Conservation (phyloP, 164 flowering plant genomes). For the Echeveria elegans region DNA sequence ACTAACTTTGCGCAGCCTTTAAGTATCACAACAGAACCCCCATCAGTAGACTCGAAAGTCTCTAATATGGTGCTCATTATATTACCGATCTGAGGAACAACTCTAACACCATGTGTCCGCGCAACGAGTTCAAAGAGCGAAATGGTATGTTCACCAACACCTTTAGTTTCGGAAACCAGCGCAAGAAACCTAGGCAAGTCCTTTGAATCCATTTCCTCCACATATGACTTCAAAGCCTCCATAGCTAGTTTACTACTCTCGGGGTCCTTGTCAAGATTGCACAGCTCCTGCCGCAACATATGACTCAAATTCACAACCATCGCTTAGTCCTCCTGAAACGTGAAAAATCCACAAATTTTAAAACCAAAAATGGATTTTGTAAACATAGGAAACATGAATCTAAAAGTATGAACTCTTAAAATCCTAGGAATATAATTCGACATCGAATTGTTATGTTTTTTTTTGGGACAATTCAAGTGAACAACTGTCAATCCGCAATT, state of each 20-base stretch:
- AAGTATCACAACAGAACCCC: conserved; percentile 76
- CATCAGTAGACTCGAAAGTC: conserved; percentile 71
- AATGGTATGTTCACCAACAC: conserved; percentile 63
- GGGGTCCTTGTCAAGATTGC: conserved; percentile 83
- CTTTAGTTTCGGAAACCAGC: conserved; percentile 73
- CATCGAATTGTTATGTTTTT: too few species aligned
- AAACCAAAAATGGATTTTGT: neutral
- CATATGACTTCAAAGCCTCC: conserved; percentile 74
- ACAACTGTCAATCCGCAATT: too few species aligned
- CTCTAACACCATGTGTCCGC: conserved; percentile 66
- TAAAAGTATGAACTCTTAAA: neutral
- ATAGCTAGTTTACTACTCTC: conserved; percentile 82
- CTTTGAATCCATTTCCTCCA: conserved; percentile 72
- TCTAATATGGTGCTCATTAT: conserved; percentile 74
- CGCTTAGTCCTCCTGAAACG: conserved; percentile 15
- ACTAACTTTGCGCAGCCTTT: conserved; percentile 91
- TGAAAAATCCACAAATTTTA: neutral
- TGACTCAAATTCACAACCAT: conserved; percentile 84
- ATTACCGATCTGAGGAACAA: conserved; percentile 68
- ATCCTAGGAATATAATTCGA: too few species aligned
- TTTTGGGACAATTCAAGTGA: too few species aligned
- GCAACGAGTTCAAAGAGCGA: conserved; percentile 87
- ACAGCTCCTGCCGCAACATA: conserved; percentile 51
- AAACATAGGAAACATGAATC: neutral
- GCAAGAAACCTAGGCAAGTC: conserved; percentile 74